Percentiles rank a stretch among this genome's conserved stretches.
Conservation (phyloP, 495 filamentous ascomycete species). For the Cladorrhinum samala region DNA sequence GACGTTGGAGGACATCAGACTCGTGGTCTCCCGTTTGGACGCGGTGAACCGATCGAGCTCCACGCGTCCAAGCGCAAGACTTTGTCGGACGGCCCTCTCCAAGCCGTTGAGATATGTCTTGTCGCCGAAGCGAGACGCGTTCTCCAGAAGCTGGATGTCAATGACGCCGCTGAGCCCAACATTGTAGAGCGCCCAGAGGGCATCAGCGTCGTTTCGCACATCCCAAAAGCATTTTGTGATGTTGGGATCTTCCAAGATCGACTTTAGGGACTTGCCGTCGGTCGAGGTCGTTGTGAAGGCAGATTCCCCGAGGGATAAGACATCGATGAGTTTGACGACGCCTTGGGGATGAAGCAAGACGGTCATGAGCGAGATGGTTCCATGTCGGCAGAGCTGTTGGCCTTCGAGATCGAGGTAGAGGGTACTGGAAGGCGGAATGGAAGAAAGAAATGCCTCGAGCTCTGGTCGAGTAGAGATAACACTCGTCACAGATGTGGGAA, state of each 20-base stretch:
- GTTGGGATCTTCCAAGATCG: slow-evolving; percentile 36
- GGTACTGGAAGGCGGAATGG: background rate
- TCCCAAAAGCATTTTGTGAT: slow-evolving; percentile 49
- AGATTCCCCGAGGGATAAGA: background rate
- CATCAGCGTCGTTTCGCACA: slow-evolving; percentile 49
- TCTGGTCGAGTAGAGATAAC: no score
- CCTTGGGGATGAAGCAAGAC: background rate
- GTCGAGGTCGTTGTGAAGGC: background rate
- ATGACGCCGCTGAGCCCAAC: slow-evolving; percentile 33
- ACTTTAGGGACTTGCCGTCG: background rate
- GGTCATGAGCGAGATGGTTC: slow-evolving; percentile 1
- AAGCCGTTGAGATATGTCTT: background rate
- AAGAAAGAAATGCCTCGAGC: background rate
- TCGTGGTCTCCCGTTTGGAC: background rate
- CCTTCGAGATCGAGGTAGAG: slow-evolving; percentile 1
- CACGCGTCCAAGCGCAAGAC: background rate
- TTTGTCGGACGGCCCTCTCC: background rate
- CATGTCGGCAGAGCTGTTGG: background rate
- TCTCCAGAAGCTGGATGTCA: slow-evolving; percentile 52
- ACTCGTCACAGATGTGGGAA: no score
- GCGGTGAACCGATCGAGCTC: no score
- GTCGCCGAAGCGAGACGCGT: slow-evolving; percentile 26
- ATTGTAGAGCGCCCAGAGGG: slow-evolving; percentile 41
- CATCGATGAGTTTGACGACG: background rate
- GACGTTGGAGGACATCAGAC: background rate